Conservation (phyloP, 805 yeast genomes). For the Candida tammaniensis region DNA sequence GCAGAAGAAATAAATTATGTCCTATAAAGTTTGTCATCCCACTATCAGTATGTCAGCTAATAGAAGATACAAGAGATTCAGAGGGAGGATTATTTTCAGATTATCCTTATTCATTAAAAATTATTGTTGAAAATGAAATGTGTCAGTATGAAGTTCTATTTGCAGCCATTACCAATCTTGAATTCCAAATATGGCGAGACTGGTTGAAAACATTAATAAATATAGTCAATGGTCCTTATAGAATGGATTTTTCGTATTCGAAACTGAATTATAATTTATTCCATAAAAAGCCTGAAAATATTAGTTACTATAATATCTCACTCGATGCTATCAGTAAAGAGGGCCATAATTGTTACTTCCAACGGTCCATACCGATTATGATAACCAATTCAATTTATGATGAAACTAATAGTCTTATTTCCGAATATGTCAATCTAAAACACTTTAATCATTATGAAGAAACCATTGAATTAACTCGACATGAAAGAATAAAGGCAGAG, state of each 20-base stretch:
- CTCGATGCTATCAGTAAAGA: conserved; percentile 2
- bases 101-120: conserved; percentile 35
- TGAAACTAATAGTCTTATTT: neutral
- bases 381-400: conserved; percentile 6
- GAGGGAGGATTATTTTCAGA: conserved; percentile 30
- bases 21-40: conserved; percentile 48
- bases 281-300: conserved; percentile 13
- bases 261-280: conserved; percentile 6
- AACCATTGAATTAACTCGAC: conserved; percentile 4
- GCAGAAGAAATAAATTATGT: conserved; percentile 19
- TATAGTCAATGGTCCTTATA: conserved; percentile 25
- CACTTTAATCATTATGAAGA: conserved; percentile 1
- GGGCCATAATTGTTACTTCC: conserved; percentile 9
- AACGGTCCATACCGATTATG: conserved; percentile 6
- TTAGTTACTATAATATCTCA: conserved; percentile 19
- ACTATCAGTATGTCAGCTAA: conserved; percentile 29
- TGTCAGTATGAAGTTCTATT: conserved; percentile 44
- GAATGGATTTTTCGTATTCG: conserved; percentile 15
- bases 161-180: conserved; percentile 20
- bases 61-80: conserved; percentile 19
- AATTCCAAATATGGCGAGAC: conserved; percentile 42
- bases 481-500: conserved; percentile 11
- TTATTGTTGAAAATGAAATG: conserved; percentile 44
- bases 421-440: conserved; percentile 6
- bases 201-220: conserved; percentile 19